Conservation (phyloP, 2,329 filamentous ascomycete species). For the Tolypocladium nubicola region DNA sequence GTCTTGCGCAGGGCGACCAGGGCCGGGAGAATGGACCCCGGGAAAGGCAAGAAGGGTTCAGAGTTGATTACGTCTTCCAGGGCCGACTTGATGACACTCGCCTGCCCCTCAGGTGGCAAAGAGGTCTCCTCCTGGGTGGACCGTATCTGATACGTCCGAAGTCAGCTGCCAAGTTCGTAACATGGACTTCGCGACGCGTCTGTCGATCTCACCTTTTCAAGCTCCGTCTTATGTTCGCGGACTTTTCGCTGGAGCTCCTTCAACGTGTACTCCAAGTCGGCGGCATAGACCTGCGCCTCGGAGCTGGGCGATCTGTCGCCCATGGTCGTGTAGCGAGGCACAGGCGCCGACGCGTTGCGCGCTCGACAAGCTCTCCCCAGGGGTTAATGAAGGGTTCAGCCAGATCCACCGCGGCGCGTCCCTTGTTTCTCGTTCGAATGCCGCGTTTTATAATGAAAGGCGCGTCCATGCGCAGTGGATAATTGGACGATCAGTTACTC, state of each 20-base stretch:
- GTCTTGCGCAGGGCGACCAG: conserved; percentile 62
- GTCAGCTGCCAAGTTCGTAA: background rate
- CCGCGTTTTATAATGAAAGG: background rate
- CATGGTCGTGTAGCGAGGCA: conserved; percentile 8
- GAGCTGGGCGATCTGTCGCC: conserved; percentile 12
- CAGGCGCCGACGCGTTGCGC: background rate
- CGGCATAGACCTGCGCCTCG: conserved; percentile 18
- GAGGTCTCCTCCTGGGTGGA: conserved; percentile 11
- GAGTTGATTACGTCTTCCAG: conserved; percentile 53
- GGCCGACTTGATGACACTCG: conserved; percentile 46
- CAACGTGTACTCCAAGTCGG: conserved; percentile 55
- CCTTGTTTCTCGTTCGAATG: background rate
- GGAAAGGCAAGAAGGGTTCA: conserved; percentile 54
- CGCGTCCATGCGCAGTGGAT: background rate
- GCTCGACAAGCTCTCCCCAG: background rate
- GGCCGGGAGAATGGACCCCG: conserved; percentile 58
- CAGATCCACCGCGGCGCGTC: background rate
- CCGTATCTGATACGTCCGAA: conserved; percentile 13
- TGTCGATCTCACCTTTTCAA: conserved; percentile 30
- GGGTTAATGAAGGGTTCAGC: background rate
- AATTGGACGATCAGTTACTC: background rate
- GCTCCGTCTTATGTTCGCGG: conserved; percentile 39
- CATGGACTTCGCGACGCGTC: background rate
- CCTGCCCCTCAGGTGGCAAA: conserved; percentile 19
- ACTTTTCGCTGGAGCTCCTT: conserved; percentile 52